Evolutionary conservation across 2,329 filamentous ascomycete species (phyloP), one percentile per base, ranked within the genome.

Genomic region (Pseudonectria foliicola): DNA sequence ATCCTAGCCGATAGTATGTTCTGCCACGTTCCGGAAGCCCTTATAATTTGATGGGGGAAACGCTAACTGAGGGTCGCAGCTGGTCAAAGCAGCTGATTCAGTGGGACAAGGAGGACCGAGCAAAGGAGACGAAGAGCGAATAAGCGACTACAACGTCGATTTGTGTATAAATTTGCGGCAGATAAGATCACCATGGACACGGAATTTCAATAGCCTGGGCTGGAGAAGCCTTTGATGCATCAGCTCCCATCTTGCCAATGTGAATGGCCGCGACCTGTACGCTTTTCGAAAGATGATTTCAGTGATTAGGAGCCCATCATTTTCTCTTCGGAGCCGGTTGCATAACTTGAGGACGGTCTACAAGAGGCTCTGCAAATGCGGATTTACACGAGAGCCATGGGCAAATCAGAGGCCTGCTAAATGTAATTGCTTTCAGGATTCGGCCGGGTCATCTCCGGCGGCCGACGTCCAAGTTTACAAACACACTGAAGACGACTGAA

Each of bases 1-100:
- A 82, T 63, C 85, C 85, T 31, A 92, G 85, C 66, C 75, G 86
- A 77, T 78, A 82, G 85, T 90, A 71, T 54, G 82, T 75, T 7
- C 5, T 18, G 13, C 7, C 16, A 13, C 15, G 4, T 27, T 8
- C 13, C 13, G 37, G 11, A 16, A 33, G n/a, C 30, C 29, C 18
- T 11, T 16, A 13, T 18, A 25, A 11, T 31, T 7, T 25, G 29
- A 26, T 25, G 29, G 15, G 38, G n/a, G 21, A 18, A 33, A 31
- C 40, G 32, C 55, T 59, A 31, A 55, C 45, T 8, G n/a, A n/a
- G 24, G 24, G 13, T 14, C 23, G 37, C 35, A 68, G 65, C 46
- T 68, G 65, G 65, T 66, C 63, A 41, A 67, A 58, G 50, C 64
- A 68, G 39, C 50, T 68, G 57, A 61, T 61, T 40, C 54, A 63